Evolutionary conservation across 1,139 yeast species (phyloP).

Genomic region (Nematodospora anomalae): DNA sequence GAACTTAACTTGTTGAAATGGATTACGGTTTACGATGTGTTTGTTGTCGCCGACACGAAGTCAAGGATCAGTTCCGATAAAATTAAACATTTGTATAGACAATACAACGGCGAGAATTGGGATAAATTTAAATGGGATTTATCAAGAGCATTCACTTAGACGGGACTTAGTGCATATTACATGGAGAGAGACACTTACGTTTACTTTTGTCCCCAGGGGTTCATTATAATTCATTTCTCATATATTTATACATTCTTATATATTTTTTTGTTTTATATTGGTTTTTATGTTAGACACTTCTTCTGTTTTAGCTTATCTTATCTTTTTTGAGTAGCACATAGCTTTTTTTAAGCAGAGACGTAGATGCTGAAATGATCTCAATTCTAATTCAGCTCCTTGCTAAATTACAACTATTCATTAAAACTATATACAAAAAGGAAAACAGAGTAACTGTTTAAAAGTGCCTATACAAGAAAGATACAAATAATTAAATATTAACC

Average conservation of each 20-base stretch:
- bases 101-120: conserved; percentile 15
- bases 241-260: no score
- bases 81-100: conserved; percentile 18
- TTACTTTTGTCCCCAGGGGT: no score
- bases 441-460: no score
- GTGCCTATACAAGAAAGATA: conserved; percentile 2
- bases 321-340: no score
- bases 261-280: no score
- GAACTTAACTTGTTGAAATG: conserved; percentile 30
- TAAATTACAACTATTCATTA: conserved; percentile 13
- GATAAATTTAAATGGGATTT: conserved; percentile 18
- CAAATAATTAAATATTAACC: not conserved
- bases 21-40: conserved; percentile 31
- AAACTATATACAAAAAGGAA: not conserved
- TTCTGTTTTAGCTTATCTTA: no score
- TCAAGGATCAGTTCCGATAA: conserved; percentile 22
- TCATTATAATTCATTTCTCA: no score
- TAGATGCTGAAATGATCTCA: no score
- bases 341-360: no score
- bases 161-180: no score
- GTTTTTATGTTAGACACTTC: no score
- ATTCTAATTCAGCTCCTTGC: no score
- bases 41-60: conserved; percentile 18
- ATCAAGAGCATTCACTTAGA: conserved; percentile 13
- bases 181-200: not conserved